Evolutionary conservation across 495 filamentous ascomycete genomes (phyloP).

Genomic region (Hyaloscypha finlandica): DNA sequence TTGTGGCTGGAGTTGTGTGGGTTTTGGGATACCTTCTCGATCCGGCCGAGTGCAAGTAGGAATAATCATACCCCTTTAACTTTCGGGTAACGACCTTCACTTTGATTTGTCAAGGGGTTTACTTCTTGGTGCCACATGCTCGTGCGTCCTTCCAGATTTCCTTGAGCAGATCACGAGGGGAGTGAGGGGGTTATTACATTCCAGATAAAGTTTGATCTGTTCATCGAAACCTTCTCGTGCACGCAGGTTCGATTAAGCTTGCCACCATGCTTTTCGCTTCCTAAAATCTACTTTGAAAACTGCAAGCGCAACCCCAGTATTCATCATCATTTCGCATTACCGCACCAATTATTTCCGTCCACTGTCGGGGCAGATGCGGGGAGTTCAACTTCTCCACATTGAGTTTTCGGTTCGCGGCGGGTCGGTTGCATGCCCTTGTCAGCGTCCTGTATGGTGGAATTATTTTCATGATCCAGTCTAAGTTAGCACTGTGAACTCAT

Average conservation of each 20-base stretch:
- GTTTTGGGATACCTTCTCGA: conserved; percentile 11
- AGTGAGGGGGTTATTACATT: too few relatives aligned
- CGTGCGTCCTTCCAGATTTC: too few relatives aligned
- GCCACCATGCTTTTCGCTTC: too few relatives aligned
- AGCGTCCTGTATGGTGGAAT: conserved; percentile 16
- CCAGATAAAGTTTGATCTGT: too few relatives aligned
- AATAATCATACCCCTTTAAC: conserved; percentile 18
- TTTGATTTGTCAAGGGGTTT: too few relatives aligned
- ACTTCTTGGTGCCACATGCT: too few relatives aligned
- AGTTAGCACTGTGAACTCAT: neutral
- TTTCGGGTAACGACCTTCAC: neutral
- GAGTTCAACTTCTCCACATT: neutral
- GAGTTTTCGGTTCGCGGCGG: neutral
- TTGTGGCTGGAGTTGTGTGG: conserved; percentile 17
- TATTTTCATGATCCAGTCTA: conserved; percentile 7
- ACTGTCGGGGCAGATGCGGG: neutral
- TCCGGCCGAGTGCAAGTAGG: conserved; percentile 15
- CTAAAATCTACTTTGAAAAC: neutral
- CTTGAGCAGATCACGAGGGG: too few relatives aligned
- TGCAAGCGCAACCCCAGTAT: neutral
- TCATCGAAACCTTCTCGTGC: too few relatives aligned
- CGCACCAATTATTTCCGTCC: conserved; percentile 3
- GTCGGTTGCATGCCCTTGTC: neutral
- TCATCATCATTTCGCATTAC: neutral
- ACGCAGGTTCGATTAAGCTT: too few relatives aligned